Percentiles rank a stretch among this genome's conserved stretches.
These are phyloP conservation scores for Apium graveolens DNA, from an alignment of 129 eudicot species.

Conservation along the genomic window DNA sequence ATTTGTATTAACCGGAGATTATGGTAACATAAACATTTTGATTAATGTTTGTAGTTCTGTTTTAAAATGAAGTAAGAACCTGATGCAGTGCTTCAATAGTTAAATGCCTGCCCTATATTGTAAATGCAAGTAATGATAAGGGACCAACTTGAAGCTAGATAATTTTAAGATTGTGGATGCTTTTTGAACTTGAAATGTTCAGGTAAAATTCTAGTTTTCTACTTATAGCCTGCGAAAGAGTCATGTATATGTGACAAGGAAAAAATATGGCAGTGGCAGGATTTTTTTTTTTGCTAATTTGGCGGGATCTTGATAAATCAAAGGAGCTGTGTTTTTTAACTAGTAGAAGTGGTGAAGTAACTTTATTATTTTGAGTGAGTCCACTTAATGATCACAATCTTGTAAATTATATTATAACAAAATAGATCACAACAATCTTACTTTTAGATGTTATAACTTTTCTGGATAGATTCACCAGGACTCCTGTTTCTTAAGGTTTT, in stretches of 20 bases:
- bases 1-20: too few relatives aligned
- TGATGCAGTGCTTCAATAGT: too few relatives aligned
- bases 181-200: neutral
- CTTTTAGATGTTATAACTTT: constrained; percentile 10
- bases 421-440: constrained; percentile 7
- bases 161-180: neutral
- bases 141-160: neutral
- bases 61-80: too few relatives aligned
- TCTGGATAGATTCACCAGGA: constrained; percentile 2
- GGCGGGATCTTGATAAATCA: neutral
- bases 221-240: neutral
- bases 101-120: neutral
- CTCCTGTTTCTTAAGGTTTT: constrained; percentile 3
- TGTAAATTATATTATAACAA: constrained; percentile 6
- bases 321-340: neutral
- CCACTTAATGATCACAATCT: constrained; percentile 1
- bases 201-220: neutral
- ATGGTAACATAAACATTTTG: too few relatives aligned
- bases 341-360: neutral
- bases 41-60: too few relatives aligned
- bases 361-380: neutral
- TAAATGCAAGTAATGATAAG: neutral
- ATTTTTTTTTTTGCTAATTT: too few relatives aligned
- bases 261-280: neutral
- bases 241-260: neutral